These are phyloP conservation scores for Cornus controversa DNA, from an alignment of 148 eudicot genomes.

Conservation along the genomic window DNA sequence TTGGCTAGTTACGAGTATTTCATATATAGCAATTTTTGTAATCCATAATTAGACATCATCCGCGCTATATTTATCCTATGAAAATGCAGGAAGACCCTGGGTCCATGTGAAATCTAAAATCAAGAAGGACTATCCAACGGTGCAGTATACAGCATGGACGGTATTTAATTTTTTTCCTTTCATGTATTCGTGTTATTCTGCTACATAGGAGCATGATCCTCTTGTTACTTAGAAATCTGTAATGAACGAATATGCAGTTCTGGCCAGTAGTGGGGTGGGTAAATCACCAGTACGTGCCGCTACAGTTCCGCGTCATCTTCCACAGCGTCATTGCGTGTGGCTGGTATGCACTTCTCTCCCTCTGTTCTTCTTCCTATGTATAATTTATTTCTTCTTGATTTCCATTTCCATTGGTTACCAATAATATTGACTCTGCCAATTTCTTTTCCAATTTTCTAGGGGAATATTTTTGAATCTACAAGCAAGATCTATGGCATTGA, in stretches of 20 bases:
- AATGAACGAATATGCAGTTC: conserved; percentile 46
- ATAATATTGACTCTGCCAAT: background rate
- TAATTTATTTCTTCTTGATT: background rate
- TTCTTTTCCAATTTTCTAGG: conserved; percentile 37
- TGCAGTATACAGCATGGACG: conserved; percentile 84
- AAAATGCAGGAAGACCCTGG: conserved; percentile 73
- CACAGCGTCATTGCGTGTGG: conserved; percentile 72
- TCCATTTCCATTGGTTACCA: background rate
- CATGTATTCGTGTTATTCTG: background rate
- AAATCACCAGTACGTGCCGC: conserved; percentile 83
- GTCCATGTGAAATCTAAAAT: conserved; percentile 69
- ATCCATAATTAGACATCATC: background rate
- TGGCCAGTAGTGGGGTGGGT: conserved; percentile 95
- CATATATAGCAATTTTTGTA: background rate
- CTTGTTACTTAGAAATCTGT: background rate
- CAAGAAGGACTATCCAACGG: conserved; percentile 76
- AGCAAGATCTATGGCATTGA: conserved; percentile 59
- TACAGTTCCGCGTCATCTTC: conserved; percentile 86
- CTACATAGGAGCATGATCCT: background rate
- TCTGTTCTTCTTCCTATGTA: background rate
- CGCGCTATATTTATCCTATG: conserved; percentile 3
- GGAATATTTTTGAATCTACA: conserved; percentile 85
- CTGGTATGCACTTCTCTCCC: conserved; percentile 47
- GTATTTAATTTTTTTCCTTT: conserved; percentile 31
- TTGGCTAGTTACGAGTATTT: too few relatives aligned